These are phyloP conservation scores for Thielaviopsis ethacetica DNA, from an alignment of 2,329 filamentous ascomycete genomes.

Conservation along the genomic window DNA sequence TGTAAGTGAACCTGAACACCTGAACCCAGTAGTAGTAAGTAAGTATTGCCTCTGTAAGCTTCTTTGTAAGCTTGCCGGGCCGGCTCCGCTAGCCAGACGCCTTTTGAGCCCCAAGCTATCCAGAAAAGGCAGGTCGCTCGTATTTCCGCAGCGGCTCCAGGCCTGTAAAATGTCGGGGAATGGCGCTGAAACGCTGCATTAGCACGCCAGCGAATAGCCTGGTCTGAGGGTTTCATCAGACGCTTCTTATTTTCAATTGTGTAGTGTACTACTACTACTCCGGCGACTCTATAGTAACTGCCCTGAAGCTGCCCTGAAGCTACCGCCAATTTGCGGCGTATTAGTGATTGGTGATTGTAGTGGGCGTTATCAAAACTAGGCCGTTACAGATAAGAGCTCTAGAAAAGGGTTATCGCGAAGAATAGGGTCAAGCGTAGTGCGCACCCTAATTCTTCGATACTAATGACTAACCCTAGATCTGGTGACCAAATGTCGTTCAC, in stretches of 20 bases:
- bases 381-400: no score
- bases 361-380: no score
- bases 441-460: no score
- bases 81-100: not conserved
- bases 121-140: not conserved
- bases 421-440: not conserved
- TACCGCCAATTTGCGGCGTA: no score
- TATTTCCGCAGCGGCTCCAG: not conserved
- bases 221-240: not conserved
- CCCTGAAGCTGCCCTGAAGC: no score
- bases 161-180: not conserved
- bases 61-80: not conserved
- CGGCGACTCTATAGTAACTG: no score
- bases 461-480: no score
- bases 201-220: not conserved
- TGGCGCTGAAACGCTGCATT: not conserved
- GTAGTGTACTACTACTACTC: no score
- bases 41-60: not conserved
- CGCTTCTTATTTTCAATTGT: not conserved
- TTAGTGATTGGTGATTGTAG: no score
- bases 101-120: not conserved
- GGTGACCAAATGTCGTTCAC: no score
- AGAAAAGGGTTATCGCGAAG: not conserved
- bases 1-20: no score
- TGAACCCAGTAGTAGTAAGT: no score